phyloP scores from a whole-genome alignment of 768 basidiomycete species.

The Chalciporus pseudorubinellus region DNA sequence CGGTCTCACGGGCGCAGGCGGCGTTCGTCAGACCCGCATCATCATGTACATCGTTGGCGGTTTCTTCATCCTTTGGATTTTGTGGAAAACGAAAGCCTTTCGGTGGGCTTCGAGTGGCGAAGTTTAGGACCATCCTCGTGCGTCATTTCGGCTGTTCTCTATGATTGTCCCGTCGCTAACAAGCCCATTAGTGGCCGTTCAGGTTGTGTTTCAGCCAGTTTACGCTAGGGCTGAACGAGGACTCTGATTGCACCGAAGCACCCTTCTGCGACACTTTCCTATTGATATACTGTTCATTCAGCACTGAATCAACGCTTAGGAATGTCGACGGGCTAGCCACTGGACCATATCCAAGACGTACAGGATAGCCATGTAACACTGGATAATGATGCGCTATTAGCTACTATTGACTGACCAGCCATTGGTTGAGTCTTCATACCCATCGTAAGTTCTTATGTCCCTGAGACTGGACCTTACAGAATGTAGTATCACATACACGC shows the following conservation, averaged over 20 bases:
- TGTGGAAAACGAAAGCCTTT: slow-evolving; percentile 49
- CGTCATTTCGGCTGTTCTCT: slow-evolving; percentile 4
- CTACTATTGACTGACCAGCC: neutral
- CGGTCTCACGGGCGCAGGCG: slow-evolving; percentile 57
- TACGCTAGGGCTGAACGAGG: too few species aligned
- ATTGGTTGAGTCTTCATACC: neutral
- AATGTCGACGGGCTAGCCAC: too few species aligned
- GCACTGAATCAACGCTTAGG: too few species aligned
- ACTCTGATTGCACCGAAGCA: too few species aligned
- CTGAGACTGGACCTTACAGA: too few species aligned
- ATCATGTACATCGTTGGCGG: slow-evolving; percentile 56
- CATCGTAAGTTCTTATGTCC: neutral
- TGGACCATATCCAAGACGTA: neutral
- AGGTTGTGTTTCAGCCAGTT: too few species aligned
- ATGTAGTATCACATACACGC: too few species aligned
- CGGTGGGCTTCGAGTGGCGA: slow-evolving; percentile 37
- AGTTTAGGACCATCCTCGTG: slow-evolving; percentile 14
- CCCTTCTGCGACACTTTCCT: too few species aligned
- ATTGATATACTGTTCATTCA: too few species aligned
- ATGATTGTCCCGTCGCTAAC: neutral
- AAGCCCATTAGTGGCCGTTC: too few species aligned
- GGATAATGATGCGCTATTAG: too few species aligned
- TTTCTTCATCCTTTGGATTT: slow-evolving; percentile 57
- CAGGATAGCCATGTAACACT: slow-evolving; percentile 3
- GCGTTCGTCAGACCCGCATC: slow-evolving; percentile 67